Evolutionary conservation across 257 asterid species (phyloP).

Genomic region (Cruciata laevipes): DNA sequence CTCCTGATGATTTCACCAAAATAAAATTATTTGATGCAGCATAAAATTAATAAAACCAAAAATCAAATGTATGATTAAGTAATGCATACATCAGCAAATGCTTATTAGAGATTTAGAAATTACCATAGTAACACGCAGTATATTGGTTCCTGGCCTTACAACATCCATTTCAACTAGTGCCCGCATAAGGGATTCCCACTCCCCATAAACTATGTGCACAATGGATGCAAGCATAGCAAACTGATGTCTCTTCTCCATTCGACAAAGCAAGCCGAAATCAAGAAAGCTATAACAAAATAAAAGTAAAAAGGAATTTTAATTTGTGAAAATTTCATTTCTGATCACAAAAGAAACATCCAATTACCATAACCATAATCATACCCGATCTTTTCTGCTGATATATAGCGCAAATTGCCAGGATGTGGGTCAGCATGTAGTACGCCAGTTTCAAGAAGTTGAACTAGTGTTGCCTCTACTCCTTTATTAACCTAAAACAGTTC

Average conservation of each 20-base stretch:
- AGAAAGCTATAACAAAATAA: conserved; percentile 52
- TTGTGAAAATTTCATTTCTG: conserved; percentile 12
- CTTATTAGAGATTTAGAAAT: conserved; percentile 18
- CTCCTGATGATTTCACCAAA: conserved; percentile 47
- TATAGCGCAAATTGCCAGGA: conserved; percentile 85
- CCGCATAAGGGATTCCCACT: conserved; percentile 80
- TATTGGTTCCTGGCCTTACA: conserved; percentile 74
- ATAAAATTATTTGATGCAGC: not conserved
- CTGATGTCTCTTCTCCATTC: conserved; percentile 93
- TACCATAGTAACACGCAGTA: conserved; percentile 80
- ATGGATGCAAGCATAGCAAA: conserved; percentile 86
- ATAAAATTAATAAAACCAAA: not conserved
- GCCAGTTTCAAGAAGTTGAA: conserved; percentile 98
- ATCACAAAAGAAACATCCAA: conserved; percentile 9
- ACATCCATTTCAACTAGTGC: conserved; percentile 87
- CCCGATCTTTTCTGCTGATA: conserved; percentile 79
- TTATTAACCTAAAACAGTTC: conserved; percentile 57
- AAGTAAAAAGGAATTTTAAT: conserved; percentile 15
- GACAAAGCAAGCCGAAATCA: conserved; percentile 96
- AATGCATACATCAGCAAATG: conserved; percentile 1
- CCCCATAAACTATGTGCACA: conserved; percentile 87
- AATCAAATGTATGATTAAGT: not conserved
- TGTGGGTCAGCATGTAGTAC: conserved; percentile 95
- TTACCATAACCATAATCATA: conserved; percentile 37
- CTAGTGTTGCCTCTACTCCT: conserved; percentile 86